phyloP scores from a whole-genome alignment of 2,329 filamentous ascomycete species.

The Trichoderma sp. region DNA sequence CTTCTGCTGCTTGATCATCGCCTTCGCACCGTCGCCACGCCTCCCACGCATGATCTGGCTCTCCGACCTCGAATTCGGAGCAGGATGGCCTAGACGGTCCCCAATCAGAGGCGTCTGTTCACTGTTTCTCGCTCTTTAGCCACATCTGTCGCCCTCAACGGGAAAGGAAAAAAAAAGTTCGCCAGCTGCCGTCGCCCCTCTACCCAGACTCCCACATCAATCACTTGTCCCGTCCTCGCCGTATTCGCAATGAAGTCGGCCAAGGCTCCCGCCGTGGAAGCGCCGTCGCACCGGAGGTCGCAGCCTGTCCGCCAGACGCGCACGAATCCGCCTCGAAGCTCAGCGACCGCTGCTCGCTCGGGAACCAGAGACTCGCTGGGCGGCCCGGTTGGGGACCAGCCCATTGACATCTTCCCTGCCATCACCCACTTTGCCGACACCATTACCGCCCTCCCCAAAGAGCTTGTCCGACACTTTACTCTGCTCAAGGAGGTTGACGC shows the following conservation, averaged over 20 bases:
- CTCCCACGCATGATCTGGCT: conserved; percentile 16
- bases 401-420: conserved; percentile 64
- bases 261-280: conserved; percentile 44
- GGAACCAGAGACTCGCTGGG: conserved; percentile 46
- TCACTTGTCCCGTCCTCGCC: conserved; percentile 28
- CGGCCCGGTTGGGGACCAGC: conserved; percentile 49
- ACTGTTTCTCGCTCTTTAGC: conserved; percentile 1
- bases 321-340: conserved; percentile 59
- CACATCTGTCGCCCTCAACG: background rate
- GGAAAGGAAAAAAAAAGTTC: conserved; percentile 4
- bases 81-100: conserved; percentile 24
- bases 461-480: conserved; percentile 93
- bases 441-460: conserved; percentile 86
- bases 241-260: conserved; percentile 51
- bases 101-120: conserved; percentile 19
- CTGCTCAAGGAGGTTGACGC: conserved; percentile 96
- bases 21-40: background rate
- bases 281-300: conserved; percentile 53
- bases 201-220: background rate
- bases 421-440: conserved; percentile 82
- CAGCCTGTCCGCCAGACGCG: conserved; percentile 64
- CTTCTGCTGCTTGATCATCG: conserved; percentile 10
- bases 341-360: conserved; percentile 45
- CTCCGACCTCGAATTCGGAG: conserved; percentile 1
- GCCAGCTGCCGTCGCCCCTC: conserved; percentile 10